Percentiles rank a stretch among this genome's conserved stretches.
Evolutionary conservation across 129 eudicot species (phyloP).

Genomic region (Flaveria brownii): DNA sequence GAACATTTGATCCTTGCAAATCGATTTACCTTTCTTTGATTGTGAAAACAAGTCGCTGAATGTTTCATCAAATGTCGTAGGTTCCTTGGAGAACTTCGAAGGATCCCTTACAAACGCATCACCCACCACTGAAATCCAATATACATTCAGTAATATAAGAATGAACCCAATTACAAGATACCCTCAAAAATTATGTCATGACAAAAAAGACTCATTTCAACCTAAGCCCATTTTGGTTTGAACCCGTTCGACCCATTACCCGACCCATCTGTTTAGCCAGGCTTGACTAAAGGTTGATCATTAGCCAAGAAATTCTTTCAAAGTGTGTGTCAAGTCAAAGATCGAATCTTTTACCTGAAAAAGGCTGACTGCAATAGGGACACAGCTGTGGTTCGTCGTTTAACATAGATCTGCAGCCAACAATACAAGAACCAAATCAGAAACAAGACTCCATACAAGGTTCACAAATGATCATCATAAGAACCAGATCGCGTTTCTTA

Average conservation of each 20-base stretch:
- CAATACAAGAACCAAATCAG: slow-evolving; percentile 11
- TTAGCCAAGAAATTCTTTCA: neutral
- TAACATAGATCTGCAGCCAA: slow-evolving; percentile 61
- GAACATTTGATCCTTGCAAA: neutral
- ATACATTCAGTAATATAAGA: slow-evolving; percentile 16
- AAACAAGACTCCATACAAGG: neutral
- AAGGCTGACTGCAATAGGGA: slow-evolving; percentile 83
- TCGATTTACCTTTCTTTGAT: slow-evolving; percentile 54
- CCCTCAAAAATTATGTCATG: slow-evolving; percentile 17
- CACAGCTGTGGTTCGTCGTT: slow-evolving; percentile 71
- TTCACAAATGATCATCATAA: neutral
- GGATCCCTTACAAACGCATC: slow-evolving; percentile 69
- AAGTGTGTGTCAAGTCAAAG: neutral
- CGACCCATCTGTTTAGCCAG: neutral
- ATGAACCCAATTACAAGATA: neutral
- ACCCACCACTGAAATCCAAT: slow-evolving; percentile 58
- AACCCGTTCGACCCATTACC: neutral
- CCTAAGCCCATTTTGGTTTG: neutral
- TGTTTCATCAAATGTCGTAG: slow-evolving; percentile 54
- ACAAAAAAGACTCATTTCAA: neutral
- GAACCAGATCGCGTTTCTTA: slow-evolving; percentile 42
- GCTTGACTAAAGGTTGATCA: neutral
- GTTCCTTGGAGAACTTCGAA: slow-evolving; percentile 49
- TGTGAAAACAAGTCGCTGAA: slow-evolving; percentile 57
- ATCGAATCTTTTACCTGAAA: slow-evolving; percentile 61